Evolutionary conservation across 305 asterid species (phyloP), one percentile per base, ranked within the genome.

Genomic region (Striga hermonthica): DNA sequence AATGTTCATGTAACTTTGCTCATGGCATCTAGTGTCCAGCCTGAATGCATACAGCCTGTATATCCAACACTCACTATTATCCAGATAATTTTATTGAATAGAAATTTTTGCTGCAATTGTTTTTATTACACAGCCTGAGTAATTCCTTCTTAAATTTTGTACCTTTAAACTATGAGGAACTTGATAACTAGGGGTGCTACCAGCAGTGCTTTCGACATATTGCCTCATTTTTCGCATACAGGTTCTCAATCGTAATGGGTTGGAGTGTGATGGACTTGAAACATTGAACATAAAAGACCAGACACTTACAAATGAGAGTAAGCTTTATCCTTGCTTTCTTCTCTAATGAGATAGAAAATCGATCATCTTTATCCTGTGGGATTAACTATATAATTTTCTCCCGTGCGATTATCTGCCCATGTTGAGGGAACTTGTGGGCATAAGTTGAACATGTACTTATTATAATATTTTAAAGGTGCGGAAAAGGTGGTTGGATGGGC

Each of bases 401-500:
- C 35, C 43, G 9, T 48, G 39, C 58, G 8, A 34, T 47, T n/a
- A 44, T 53, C 7, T 69, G 62, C 60, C 53, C 31, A 22, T 22
- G 2, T 22, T 22, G 31, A 64, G 65, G 66, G 45, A 55, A 22
- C 49, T 56, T 57, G 50, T 72, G 56, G 67, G 11, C 31, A 22
- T 22, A 22, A 22, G 31, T 37, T 68, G 52, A 72, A 61, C 8
- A 44, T 7, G 12, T 52, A 44, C 54, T 43, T 79, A 71, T 64
- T 63, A 36, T 60, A 55, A 66, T 74, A 65, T 56, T 57, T 58
- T 76, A 76, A 75, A 86, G 93, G 93, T 80, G 88, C 93, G 39
- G 90, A 86, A 67, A 86, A 83, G 83, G 87, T 83, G 43, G 81
- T 86, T 54, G 90, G 87, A 65, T 86, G 93, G 93, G 93, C 90